Evolutionary conservation across 2,329 filamentous ascomycete species (phyloP), one percentile per base, ranked within the genome.

Genomic region (Penicillium sp.): DNA sequence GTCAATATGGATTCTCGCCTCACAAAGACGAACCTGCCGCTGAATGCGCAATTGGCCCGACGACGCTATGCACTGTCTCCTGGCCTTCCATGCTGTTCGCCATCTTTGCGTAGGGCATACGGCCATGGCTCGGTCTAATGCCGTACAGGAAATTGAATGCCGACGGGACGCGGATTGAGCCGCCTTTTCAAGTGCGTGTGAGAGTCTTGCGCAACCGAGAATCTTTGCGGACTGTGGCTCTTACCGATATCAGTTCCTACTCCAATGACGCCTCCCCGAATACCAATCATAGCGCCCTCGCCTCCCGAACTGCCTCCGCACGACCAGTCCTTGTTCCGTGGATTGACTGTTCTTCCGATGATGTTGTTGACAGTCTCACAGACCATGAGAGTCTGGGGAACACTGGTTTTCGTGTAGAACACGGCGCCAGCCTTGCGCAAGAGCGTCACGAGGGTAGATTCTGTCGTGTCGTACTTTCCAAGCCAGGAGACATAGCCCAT

Each of bases 241-340:
- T 5, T 26, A 43, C 43, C 43, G n/a, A 85, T 83, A 47, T 85
- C 81, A 0, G 80, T 80, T 1, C 80, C 81, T 0, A 84, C 69
- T 7, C 83, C 83, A 1, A 84, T 46, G 1, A 75, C 71, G 43
- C 76, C 79, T 11, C 82, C 83, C 7, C 65, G 36, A 26, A 46
- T 33, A 15, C 69, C 67, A 23, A 86, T 72, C 2, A 86, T 69
- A 0, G 82, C 81, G 4, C 76, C 75, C 56, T 86, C 83, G 30
- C 83, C 83, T 2, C 83, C 83, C 0, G 80, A 83, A 25, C 76
- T 81, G 7, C 83, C 83, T 8, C 83, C 83, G 15, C 76, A 75
- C 0, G 80, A 84, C 18, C 79, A 73, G 53, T 83, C 81, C 16
- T 78, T 73, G 54, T 83, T 83, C 5, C 67, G 63, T 0, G 83